A percentile compares a stretch with the other conserved stretches of the same genome.
Conservation (phyloP, 805 yeast genomes). For the Kazachstania taianensis region DNA sequence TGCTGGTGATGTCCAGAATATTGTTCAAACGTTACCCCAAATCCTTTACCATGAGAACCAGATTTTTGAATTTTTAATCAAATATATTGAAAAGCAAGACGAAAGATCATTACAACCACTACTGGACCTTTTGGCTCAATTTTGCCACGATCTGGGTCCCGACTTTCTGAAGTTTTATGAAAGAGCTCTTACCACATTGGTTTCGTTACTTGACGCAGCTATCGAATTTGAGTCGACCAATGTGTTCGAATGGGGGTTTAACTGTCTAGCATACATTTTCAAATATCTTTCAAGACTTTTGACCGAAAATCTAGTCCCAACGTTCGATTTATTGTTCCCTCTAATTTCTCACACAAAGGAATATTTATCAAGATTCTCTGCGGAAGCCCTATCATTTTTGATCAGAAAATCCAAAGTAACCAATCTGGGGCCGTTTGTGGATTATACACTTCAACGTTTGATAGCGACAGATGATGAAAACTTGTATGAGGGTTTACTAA, state of each 20-base stretch:
- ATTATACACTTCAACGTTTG: slow-evolving; percentile 33
- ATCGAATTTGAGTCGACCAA: slow-evolving; percentile 43
- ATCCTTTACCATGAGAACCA: slow-evolving; percentile 57
- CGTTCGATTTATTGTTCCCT: slow-evolving; percentile 57
- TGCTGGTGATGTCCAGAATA: slow-evolving; percentile 41
- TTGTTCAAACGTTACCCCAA: slow-evolving; percentile 68
- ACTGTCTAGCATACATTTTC: slow-evolving; percentile 77
- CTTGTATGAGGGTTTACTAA: slow-evolving; percentile 49
- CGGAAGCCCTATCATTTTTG: slow-evolving; percentile 82
- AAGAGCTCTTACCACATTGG: slow-evolving; percentile 41
- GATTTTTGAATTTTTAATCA: slow-evolving; percentile 45
- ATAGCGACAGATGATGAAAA: slow-evolving; percentile 29
- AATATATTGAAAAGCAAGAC: slow-evolving; percentile 47
- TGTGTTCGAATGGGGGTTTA: slow-evolving; percentile 74
- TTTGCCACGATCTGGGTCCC: slow-evolving; percentile 85
- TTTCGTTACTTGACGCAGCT: slow-evolving; percentile 35
- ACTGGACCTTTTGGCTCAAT: slow-evolving; percentile 70
- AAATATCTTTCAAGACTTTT: slow-evolving; percentile 68
- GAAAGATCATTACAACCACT: slow-evolving; percentile 68
- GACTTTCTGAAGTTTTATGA: slow-evolving; percentile 72
- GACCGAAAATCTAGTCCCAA: slow-evolving; percentile 52
- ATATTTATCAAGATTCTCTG: slow-evolving; percentile 69
- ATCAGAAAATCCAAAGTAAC: slow-evolving; percentile 54
- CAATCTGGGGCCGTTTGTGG: slow-evolving; percentile 38
- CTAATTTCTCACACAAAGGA: slow-evolving; percentile 50